These are phyloP conservation scores for Ophiosphaerella korrae DNA, from an alignment of 2,329 filamentous ascomycete genomes.

Conservation along the genomic window DNA sequence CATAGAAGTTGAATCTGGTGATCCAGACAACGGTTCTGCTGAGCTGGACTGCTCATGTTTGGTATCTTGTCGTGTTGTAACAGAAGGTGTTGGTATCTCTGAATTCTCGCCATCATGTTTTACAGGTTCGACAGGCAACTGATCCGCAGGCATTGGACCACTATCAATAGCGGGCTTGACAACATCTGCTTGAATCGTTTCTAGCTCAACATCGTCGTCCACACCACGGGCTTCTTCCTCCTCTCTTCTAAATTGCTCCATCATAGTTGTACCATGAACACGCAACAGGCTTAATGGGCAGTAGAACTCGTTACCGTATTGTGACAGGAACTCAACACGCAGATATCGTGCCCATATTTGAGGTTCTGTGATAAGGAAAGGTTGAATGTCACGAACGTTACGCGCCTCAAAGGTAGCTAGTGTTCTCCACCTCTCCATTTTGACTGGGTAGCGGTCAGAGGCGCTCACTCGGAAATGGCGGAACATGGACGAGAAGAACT, in stretches of 20 bases:
- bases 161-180: conserved; percentile 44
- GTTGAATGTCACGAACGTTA: conserved; percentile 91
- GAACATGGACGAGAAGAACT: conserved; percentile 98
- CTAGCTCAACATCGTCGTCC: conserved; percentile 66
- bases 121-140: conserved; percentile 21
- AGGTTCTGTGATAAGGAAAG: conserved; percentile 91
- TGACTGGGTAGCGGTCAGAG: conserved; percentile 92
- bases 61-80: background rate
- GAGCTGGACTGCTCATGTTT: background rate
- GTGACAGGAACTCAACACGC: conserved; percentile 86
- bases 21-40: background rate
- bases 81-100: background rate
- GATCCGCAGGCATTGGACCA: conserved; percentile 22
- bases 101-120: conserved; percentile 14
- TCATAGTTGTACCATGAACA: conserved; percentile 90
- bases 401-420: conserved; percentile 87
- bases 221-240: conserved; percentile 67
- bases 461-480: conserved; percentile 89
- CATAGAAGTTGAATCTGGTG: background rate
- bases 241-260: conserved; percentile 92
- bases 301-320: conserved; percentile 97
- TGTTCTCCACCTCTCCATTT: conserved; percentile 87
- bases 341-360: conserved; percentile 96
- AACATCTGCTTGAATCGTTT: conserved; percentile 48
- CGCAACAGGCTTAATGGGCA: conserved; percentile 89